Percentiles rank a stretch among this genome's conserved stretches.
phyloP scores from a whole-genome alignment of 495 filamentous ascomycete genomes.

The Cenococcum geophilum region DNA sequence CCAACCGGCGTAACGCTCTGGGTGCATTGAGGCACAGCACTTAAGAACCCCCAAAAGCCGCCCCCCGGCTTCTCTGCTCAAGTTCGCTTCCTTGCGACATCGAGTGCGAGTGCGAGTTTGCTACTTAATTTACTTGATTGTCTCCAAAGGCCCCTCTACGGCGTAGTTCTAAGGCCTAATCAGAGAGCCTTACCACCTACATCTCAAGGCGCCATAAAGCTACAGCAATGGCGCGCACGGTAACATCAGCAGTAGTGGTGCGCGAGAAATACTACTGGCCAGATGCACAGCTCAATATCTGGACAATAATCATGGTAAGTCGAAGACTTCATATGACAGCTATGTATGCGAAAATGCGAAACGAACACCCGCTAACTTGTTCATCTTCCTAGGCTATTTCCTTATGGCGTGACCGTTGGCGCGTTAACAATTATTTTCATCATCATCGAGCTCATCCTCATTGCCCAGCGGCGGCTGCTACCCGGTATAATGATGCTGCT shows the following conservation, averaged over 20 bases:
- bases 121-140: too few relatives aligned
- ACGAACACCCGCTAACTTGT: background rate
- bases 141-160: background rate
- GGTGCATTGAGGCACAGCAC: background rate
- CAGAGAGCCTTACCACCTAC: background rate
- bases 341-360: background rate
- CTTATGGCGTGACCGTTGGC: slow-evolving; percentile 67
- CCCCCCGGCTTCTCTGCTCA: background rate
- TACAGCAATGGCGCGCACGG: slow-evolving; percentile 28
- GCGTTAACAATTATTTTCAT: slow-evolving; percentile 40
- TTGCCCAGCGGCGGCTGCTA: slow-evolving; percentile 66
- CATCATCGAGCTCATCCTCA: slow-evolving; percentile 38
- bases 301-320: slow-evolving; percentile 89
- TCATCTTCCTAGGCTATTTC: slow-evolving; percentile 66
- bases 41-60: background rate
- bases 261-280: slow-evolving; percentile 85
- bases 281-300: slow-evolving; percentile 82
- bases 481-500: slow-evolving; percentile 85
- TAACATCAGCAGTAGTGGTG: slow-evolving; percentile 32
- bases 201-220: background rate
- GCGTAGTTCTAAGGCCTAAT: background rate
- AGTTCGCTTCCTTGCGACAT: too few relatives aligned
- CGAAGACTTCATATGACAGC: background rate
- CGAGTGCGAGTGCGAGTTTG: too few relatives aligned
- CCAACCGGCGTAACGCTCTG: background rate